Conservation (phyloP, 305 asterid species). For the Fraxinus paxiana region DNA sequence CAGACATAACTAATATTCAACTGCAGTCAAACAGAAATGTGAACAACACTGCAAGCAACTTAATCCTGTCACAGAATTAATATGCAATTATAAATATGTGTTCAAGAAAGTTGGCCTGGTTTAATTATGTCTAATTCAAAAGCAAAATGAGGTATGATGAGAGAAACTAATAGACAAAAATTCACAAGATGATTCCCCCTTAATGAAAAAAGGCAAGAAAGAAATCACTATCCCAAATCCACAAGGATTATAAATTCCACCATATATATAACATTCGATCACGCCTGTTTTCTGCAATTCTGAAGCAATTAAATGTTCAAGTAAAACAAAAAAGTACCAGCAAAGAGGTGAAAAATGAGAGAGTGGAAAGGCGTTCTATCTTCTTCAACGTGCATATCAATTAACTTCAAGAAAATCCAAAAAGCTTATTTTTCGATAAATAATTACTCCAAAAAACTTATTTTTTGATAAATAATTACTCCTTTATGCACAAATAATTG, state of each 20-base stretch:
- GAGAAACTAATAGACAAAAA: background rate
- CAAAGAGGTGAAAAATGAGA: background rate
- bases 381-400: background rate
- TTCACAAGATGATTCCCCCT: background rate
- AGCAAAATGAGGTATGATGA: background rate
- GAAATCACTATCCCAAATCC: background rate
- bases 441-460: background rate
- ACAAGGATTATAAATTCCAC: background rate
- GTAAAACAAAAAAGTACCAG: background rate
- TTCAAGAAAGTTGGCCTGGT: background rate
- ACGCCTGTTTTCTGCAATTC: background rate
- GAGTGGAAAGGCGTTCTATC: background rate
- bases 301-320: background rate
- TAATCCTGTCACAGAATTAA: background rate
- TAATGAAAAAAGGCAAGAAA: background rate
- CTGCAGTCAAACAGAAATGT: background rate
- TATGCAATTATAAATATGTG: background rate
- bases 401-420: background rate
- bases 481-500: background rate
- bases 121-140: background rate
- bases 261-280: background rate
- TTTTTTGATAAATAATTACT: background rate
- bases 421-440: background rate
- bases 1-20: background rate
- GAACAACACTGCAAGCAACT: background rate